Percentiles rank a stretch among this genome's conserved stretches.
These are phyloP conservation scores for Quercus variabilis DNA, from an alignment of 306 rosid genomes.

Conservation along the genomic window DNA sequence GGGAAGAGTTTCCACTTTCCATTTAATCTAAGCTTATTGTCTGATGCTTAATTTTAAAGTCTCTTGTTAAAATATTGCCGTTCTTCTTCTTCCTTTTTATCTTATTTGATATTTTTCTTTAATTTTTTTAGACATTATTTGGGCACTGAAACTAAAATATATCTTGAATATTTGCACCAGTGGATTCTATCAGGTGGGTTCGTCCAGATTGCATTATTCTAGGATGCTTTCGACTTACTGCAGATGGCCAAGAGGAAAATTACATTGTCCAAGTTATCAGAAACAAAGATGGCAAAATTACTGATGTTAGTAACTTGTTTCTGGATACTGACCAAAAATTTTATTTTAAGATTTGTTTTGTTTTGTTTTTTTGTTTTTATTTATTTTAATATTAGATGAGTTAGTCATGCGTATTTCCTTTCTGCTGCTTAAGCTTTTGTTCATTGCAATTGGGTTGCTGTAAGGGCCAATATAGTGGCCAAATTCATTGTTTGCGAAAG, in stretches of 20 bases:
- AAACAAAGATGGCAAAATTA: conserved; percentile 61
- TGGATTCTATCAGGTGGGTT: conserved; percentile 87
- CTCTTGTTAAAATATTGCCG: neutral
- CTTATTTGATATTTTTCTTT: no score
- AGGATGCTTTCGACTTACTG: conserved; percentile 80
- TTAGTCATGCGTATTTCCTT: conserved; percentile 8
- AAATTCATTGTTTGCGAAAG: neutral
- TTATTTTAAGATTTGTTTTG: neutral
- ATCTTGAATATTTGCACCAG: conserved; percentile 47
- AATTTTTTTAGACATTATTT: neutral
- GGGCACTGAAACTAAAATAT: conserved; percentile 29
- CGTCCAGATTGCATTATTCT: conserved; percentile 75
- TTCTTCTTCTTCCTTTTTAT: neutral
- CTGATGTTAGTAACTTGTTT: conserved; percentile 51
- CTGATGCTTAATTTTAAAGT: neutral
- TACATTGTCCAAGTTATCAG: conserved; percentile 73
- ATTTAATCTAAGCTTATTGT: no score
- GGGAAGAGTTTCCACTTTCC: neutral
- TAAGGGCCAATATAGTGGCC: neutral
- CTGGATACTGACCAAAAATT: neutral
- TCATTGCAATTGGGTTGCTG: neutral
- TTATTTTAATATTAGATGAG: neutral
- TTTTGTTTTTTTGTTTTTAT: no score
- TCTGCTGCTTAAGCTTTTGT: neutral
- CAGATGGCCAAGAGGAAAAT: conserved; percentile 68